Conservation (phyloP, 2,329 filamentous ascomycete genomes). For the Cladosporium velox region DNA sequence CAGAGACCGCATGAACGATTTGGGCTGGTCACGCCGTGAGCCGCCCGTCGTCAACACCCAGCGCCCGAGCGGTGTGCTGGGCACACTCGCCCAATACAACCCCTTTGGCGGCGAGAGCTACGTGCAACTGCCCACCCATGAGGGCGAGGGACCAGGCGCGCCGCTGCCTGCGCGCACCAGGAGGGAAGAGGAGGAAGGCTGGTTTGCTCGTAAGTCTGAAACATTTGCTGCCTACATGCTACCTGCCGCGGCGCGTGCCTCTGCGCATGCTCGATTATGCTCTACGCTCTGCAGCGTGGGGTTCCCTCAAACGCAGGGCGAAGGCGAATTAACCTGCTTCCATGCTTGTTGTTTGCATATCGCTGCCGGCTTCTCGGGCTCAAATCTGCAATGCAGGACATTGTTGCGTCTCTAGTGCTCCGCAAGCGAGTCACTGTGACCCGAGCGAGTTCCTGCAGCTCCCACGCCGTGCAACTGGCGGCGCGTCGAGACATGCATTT, state of each 20-base stretch:
- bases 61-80: slow-evolving; percentile 56
- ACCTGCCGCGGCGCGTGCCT: slow-evolving; percentile 15
- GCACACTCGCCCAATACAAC: slow-evolving; percentile 80
- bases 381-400: slow-evolving; percentile 40
- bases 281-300: slow-evolving; percentile 17
- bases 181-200: slow-evolving; percentile 92
- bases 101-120: slow-evolving; percentile 86
- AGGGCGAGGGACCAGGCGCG: slow-evolving; percentile 72
- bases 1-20: slow-evolving; percentile 88
- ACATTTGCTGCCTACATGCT: slow-evolving; percentile 13
- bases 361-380: slow-evolving; percentile 24
- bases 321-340: slow-evolving; percentile 2
- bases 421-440: slow-evolving; percentile 19
- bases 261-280: background rate
- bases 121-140: slow-evolving; percentile 84
- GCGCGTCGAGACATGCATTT: slow-evolving; percentile 20
- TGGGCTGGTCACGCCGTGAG: slow-evolving; percentile 90
- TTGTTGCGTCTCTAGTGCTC: slow-evolving; percentile 21
- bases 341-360: slow-evolving; percentile 14
- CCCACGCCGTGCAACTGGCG: slow-evolving; percentile 16
- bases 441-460: slow-evolving; percentile 21
- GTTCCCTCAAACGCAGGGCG: slow-evolving; percentile 11
- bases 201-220: slow-evolving; percentile 82
- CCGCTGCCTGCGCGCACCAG: slow-evolving; percentile 81
- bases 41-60: slow-evolving; percentile 65